Conservation (phyloP, 2,329 filamentous ascomycete genomes). For the Cladophialophora yegresii region DNA sequence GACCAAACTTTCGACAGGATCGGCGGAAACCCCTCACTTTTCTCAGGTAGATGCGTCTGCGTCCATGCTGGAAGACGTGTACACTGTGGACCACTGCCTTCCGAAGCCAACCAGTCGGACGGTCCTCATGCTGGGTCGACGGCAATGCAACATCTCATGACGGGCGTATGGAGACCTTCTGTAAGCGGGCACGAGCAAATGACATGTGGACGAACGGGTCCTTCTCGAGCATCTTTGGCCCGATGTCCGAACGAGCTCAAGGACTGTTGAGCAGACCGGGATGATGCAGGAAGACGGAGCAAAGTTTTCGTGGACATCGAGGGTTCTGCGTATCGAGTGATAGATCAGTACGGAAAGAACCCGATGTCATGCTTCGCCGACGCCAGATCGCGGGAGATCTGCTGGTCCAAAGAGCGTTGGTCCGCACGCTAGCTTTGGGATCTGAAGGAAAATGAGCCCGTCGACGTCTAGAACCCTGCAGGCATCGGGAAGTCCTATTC, state of each 20-base stretch:
- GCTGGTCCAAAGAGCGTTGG: background rate
- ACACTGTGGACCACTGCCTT: slow-evolving; percentile 21
- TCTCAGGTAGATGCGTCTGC: slow-evolving; percentile 7
- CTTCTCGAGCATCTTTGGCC: slow-evolving; percentile 9
- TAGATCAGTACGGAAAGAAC: slow-evolving; percentile 4
- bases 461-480: slow-evolving; percentile 5
- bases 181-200: slow-evolving; percentile 12
- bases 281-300: slow-evolving; percentile 22
- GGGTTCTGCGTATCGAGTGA: background rate
- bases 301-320: slow-evolving; percentile 9
- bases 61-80: slow-evolving; percentile 16
- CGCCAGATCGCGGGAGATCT: background rate
- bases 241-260: slow-evolving; percentile 2
- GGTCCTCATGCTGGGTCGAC: slow-evolving; percentile 1
- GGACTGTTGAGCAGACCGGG: background rate
- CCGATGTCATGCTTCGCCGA: slow-evolving; percentile 3
- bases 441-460: slow-evolving; percentile 8
- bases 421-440: slow-evolving; percentile 1
- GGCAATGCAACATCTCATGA: slow-evolving; percentile 30
- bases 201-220: slow-evolving; percentile 28
- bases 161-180: slow-evolving; percentile 32
- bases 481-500: slow-evolving; percentile 1
- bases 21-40: slow-evolving; percentile 34
- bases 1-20: slow-evolving; percentile 23
- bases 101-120: slow-evolving; percentile 15